Evolutionary conservation across 1,139 yeast genomes (phyloP).

Genomic region (Yamadazyma spencermartinsiae): DNA sequence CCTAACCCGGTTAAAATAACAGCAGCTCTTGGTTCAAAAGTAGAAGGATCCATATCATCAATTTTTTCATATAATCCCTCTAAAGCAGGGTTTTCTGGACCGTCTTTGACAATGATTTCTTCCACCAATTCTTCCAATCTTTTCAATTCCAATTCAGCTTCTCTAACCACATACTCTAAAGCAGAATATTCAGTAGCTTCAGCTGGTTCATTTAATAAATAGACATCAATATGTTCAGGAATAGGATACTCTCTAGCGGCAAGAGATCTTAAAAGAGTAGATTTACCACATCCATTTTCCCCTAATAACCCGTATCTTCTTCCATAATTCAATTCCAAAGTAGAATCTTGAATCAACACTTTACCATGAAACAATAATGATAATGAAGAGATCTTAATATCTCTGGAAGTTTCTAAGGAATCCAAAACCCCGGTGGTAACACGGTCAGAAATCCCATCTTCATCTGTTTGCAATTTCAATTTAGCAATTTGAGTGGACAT

Average conservation of each 20-base stretch:
- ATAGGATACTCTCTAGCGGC: slow-evolving; percentile 97
- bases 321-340: slow-evolving; percentile 91
- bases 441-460: slow-evolving; percentile 93
- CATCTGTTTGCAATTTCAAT: slow-evolving; percentile 89
- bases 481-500: slow-evolving; percentile 78
- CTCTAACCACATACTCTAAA: slow-evolving; percentile 92
- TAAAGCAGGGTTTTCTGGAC: slow-evolving; percentile 86
- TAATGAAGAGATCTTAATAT: slow-evolving; percentile 85
- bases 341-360: slow-evolving; percentile 89
- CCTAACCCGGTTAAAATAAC: slow-evolving; percentile 96
- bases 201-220: slow-evolving; percentile 95
- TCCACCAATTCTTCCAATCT: slow-evolving; percentile 91
- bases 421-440: slow-evolving; percentile 97
- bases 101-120: slow-evolving; percentile 83
- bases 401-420: slow-evolving; percentile 87
- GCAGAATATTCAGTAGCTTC: slow-evolving; percentile 91
- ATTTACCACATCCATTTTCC: slow-evolving; percentile 99
- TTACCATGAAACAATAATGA: slow-evolving; percentile 97
- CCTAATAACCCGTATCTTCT: slow-evolving; percentile 96
- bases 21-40: slow-evolving; percentile 97
- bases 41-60: slow-evolving; percentile 92
- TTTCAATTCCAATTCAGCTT: slow-evolving; percentile 91
- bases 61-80: slow-evolving; percentile 93
- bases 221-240: slow-evolving; percentile 88
- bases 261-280: slow-evolving; percentile 86